phyloP scores from a whole-genome alignment of 108 stramenopile species.

The Cyclotella baltica region DNA sequence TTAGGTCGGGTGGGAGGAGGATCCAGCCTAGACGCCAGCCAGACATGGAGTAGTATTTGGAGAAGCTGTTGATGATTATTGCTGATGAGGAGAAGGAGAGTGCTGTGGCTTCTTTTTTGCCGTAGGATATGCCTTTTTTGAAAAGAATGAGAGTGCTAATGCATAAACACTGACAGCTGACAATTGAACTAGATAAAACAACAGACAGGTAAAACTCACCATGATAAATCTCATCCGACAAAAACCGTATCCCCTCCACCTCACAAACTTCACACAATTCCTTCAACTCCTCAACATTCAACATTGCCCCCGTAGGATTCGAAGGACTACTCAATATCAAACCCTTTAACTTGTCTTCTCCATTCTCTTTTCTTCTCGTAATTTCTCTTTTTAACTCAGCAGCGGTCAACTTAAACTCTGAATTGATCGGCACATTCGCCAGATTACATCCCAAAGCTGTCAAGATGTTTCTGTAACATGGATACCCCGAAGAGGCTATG shows the following conservation, averaged over 20 bases:
- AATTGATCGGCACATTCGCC: slow-evolving; percentile 72
- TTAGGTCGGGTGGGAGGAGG: slow-evolving; percentile 76
- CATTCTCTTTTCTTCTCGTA: slow-evolving; percentile 46
- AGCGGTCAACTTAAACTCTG: slow-evolving; percentile 88
- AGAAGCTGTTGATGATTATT: slow-evolving; percentile 92
- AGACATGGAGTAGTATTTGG: slow-evolving; percentile 96
- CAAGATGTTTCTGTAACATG: slow-evolving; percentile 94
- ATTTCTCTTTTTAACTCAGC: slow-evolving; percentile 72
- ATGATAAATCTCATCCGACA: slow-evolving; percentile 97
- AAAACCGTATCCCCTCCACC: slow-evolving; percentile 77
- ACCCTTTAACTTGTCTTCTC: slow-evolving; percentile 64
- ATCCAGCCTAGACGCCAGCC: slow-evolving; percentile 96
- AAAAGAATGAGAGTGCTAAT: too few species aligned
- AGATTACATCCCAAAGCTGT: slow-evolving; percentile 74
- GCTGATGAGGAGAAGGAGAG: slow-evolving; percentile 70
- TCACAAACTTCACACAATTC: slow-evolving; percentile 87
- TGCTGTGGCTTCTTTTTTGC: slow-evolving; percentile 86
- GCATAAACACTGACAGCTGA: not conserved
- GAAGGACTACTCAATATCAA: slow-evolving; percentile 84
- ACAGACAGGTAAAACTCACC: slow-evolving; percentile 18
- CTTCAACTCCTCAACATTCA: slow-evolving; percentile 75
- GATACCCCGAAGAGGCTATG: slow-evolving; percentile 87
- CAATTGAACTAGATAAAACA: not conserved
- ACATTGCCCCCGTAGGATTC: slow-evolving; percentile 94
- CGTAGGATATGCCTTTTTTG: slow-evolving; percentile 91